Evolutionary conservation across 495 filamentous ascomycete genomes (phyloP), one percentile per base, ranked within the genome.

Genomic region (Cercophora scortea): DNA sequence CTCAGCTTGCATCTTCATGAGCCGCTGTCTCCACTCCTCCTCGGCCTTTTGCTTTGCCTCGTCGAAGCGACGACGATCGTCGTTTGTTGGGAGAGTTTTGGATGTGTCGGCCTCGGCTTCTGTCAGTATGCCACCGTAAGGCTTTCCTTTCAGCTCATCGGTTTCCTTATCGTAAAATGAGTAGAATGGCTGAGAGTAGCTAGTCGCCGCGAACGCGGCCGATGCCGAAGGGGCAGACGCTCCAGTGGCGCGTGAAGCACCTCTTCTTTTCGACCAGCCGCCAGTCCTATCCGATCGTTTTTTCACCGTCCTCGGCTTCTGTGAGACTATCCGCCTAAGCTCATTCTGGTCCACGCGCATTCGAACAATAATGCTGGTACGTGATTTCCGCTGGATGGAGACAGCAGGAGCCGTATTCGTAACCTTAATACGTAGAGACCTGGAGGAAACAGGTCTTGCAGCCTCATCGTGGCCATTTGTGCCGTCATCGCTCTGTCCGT

Each of bases 41-140:
- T 97, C 93, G 8, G 90, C 94, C 55, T 84, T 87, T 60, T 88
- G 83, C 49, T 89, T 87, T 7, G 93, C 92, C 48, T 85, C 78
- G 58, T 96, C 90, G 50, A 98, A 98, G 13, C 82, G 79, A 41
- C 85, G 83, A 32, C 92, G 82, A 59, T 98, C 93, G 40, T 78
- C 71, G 55, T 83, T 79, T 42, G 82, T 78, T 2, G 93, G 94
- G 42, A 95, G 76, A 1, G 92, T 96, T 57, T 86, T 88, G 1
- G 85, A 81, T 0, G 94, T 98, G 59, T 96, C 90, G 2, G 92
- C 90, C 62, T 98, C 93, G 9, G 80, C 76, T 66, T 96, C 90
- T 2, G 79, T 85, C 38, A 98, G 71, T 41, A 97, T 95, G 8
- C 93, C 93, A 42, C 93, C 94, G 61, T 97, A 98, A 2, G 94